Evolutionary conservation across 176 grass and related monocot genomes (phyloP).

Genomic region (Juncus inflexus): DNA sequence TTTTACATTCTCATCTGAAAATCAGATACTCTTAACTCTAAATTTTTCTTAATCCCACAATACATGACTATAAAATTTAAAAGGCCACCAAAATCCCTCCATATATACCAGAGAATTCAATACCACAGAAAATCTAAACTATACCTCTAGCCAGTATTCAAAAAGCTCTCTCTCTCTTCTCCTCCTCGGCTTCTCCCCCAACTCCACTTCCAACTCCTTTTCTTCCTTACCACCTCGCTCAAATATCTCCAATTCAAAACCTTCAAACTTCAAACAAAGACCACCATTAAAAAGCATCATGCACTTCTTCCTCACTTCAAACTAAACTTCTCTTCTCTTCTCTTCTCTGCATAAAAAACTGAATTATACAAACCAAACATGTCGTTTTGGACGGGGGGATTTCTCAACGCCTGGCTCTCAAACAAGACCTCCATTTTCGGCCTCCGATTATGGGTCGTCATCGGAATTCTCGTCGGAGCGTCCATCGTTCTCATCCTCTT

Average conservation of each 20-base stretch:
- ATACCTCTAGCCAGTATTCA: neutral
- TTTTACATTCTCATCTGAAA: too few relatives aligned
- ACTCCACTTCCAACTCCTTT: neutral
- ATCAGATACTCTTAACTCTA: too few relatives aligned
- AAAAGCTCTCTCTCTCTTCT: neutral
- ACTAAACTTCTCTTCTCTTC: neutral
- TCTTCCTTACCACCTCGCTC: neutral
- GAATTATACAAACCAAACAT: neutral
- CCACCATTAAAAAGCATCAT: slow-evolving; percentile 19
- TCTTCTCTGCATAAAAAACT: neutral
- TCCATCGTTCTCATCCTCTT: slow-evolving; percentile 33
- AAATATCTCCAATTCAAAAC: neutral
- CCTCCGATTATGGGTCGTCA: slow-evolving; percentile 58
- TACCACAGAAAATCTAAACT: slow-evolving; percentile 2
- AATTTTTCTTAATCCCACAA: too few relatives aligned
- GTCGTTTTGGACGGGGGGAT: slow-evolving; percentile 40
- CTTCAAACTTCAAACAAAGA: neutral
- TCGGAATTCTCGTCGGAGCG: slow-evolving; percentile 39
- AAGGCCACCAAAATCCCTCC: too few relatives aligned
- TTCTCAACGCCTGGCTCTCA: slow-evolving; percentile 49
- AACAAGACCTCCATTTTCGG: slow-evolving; percentile 73
- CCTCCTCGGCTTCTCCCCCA: neutral
- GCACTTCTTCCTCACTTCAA: neutral
- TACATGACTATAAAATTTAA: too few relatives aligned
- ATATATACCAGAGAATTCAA: neutral